These are phyloP conservation scores for Phytophthora tubulina DNA, from an alignment of 352 stramenopile species.

Conservation along the genomic window DNA sequence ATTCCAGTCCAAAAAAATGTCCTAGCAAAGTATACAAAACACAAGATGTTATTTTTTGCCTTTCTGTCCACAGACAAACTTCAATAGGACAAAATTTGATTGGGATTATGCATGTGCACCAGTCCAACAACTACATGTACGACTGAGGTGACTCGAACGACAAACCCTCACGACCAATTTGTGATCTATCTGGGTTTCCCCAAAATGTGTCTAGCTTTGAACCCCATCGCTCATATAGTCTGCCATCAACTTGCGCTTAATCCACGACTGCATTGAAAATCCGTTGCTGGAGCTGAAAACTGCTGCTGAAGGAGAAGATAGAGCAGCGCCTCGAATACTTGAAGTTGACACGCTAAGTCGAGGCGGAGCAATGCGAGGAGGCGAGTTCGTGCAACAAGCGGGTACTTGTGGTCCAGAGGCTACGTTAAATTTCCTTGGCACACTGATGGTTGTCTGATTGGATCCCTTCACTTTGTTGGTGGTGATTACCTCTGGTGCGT, in stretches of 20 bases:
- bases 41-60: no score
- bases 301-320: slow-evolving; percentile 24
- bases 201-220: no score
- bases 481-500: neutral
- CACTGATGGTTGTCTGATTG: slow-evolving; percentile 33
- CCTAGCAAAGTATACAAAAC: no score
- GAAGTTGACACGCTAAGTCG: slow-evolving; percentile 1
- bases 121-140: no score
- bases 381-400: slow-evolving; percentile 2
- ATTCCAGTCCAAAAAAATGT: no score
- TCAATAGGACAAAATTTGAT: no score
- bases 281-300: slow-evolving; percentile 50
- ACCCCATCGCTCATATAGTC: slow-evolving; percentile 15
- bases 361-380: slow-evolving; percentile 21
- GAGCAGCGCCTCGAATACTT: neutral
- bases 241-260: slow-evolving; percentile 35
- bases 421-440: slow-evolving; percentile 36
- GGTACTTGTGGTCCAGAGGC: neutral
- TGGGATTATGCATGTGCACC: no score
- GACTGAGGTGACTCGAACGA: no score
- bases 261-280: slow-evolving; percentile 54
- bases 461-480: slow-evolving; percentile 21
- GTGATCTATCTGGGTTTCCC: no score
- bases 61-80: no score
- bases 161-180: neutral